Base-by-base conservation (phyloP, 2,329 filamentous ascomycete species). In the Rhinocladiella mackenziei region DNA sequence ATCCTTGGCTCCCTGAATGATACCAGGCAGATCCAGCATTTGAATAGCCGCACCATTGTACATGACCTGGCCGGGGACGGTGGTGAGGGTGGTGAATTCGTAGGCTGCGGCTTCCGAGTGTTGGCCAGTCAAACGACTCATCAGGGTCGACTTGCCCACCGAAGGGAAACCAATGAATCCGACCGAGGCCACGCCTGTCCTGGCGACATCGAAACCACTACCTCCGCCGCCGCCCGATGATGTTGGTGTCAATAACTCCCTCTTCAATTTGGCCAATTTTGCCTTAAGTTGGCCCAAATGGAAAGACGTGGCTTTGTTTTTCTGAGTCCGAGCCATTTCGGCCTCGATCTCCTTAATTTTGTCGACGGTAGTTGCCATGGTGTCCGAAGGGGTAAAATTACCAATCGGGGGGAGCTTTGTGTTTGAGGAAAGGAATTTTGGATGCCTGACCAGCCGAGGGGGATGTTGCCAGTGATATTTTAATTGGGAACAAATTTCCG, bases 271-370 rank as follows among this genome's bases (percentile, higher is more conserved):
- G 35, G 92, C 91, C 62, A 98, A 80, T 71, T 98, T 98, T 56
- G 92, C 92, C 72, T 98, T 98, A 58, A 98, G 74, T 71, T 97
- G 91, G 61, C 78, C 89, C 68, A 96, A 74, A 77, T 96, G 89
- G 68, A 83, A 95, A 36, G 88, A 89, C 9, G 89, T 95, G 41
- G 85, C 86, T 74, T 96, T 96, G 71, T 96, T 96, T 74, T 96
- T 96, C 69, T 97, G 89, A 62, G 89, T 96, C 71, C 80, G 80
- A 74, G 89, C 87, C 91, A 96, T 96, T 83, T 96, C 91, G 74
- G 84, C 72, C 85, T 96, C 91, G 69, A 96, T 86, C 62, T 91
- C 86, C 71, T 94, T 95, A 77, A 97, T 96, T 86, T 97, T 97
- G 62, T 97, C 91, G 66, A 96, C 89, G 30, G 91, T 97, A 50